Base-by-base conservation (phyloP, 1,284 basidiomycete species). In the Bjerkandera adusta region DNA sequence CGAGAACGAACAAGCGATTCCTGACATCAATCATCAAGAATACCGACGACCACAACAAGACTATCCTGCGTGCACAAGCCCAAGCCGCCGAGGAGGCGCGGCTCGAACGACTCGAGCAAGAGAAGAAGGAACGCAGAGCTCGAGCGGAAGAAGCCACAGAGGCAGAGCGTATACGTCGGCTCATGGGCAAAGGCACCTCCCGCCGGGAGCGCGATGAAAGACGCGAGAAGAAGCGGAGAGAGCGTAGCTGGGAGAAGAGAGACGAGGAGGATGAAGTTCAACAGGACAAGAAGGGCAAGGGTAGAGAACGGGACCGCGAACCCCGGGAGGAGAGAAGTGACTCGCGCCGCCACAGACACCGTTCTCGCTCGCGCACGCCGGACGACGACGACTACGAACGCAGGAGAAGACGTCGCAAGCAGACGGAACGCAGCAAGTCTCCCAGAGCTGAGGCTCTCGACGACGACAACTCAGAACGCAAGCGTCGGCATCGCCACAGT, bases 41-140 rank as follows among this genome's bases (percentile, higher is more conserved):
- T 53, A 95, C 94, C 3, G 92, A 94, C 60, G 92, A 93, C 47
- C 94, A 97, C 63, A 97, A 97, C 65, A 83, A 84, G 64, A 83
- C 87, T 11, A 71, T 97, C 15, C 68, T 93, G 7, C 77, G 82
- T 34, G 77, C 85, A 15, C 91, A 97, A 66, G 84, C 86, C 0
- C 66, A 77, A 15, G 83, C 85, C 24, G 89, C 89, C 0, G 73
- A 85, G 53, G 85, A 89, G 54, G 75, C 83, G 5, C 81, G 89
- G 49, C 66, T 69, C 32, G 82, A 80, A 57, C 68, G 81, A 29
- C 76, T 82, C 33, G 82, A 83, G 50, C 72, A 78, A 49, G 81
- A 86, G 57, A 70, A 78, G 47, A 69, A 57, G 42, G 84, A 89
- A 52, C 66, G 83, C 30, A 68, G 72, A 42, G 72, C 71, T 1